phyloP scores from a whole-genome alignment of 2,329 filamentous ascomycete species.

The Xylariales sp. region DNA sequence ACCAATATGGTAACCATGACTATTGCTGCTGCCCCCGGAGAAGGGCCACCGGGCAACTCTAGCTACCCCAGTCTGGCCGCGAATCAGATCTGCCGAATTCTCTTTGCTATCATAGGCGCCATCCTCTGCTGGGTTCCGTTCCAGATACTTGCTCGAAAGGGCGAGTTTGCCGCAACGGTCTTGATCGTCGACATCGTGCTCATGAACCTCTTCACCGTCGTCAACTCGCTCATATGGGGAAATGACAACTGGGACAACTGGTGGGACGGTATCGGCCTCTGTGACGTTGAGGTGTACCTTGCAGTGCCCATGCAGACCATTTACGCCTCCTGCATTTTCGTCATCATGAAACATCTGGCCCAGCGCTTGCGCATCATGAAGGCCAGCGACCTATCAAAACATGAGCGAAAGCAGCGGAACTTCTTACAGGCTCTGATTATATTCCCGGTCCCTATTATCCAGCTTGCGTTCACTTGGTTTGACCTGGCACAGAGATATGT shows the following conservation, averaged over 20 bases:
- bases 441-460: constrained; percentile 47
- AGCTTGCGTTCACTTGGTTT: constrained; percentile 44
- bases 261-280: constrained; percentile 49
- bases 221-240: constrained; percentile 51
- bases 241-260: constrained; percentile 44
- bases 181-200: constrained; percentile 42
- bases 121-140: constrained; percentile 47
- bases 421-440: constrained; percentile 49
- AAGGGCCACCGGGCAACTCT: background rate
- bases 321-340: constrained; percentile 47
- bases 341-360: constrained; percentile 51
- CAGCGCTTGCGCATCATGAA: constrained; percentile 42
- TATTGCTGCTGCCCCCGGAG: background rate
- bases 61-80: constrained; percentile 24
- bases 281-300: constrained; percentile 43
- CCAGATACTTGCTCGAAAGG: constrained; percentile 43
- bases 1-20: background rate
- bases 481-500: constrained; percentile 43
- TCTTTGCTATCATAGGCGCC: constrained; percentile 40
- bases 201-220: constrained; percentile 42
- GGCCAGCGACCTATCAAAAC: constrained; percentile 30
- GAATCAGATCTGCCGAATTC: constrained; percentile 46
- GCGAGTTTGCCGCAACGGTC: constrained; percentile 49
- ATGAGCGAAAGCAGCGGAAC: constrained; percentile 37
- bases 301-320: constrained; percentile 32